Conservation (phyloP, 192 early-diverging fungal species). For the Backusella parvicylindrica region DNA sequence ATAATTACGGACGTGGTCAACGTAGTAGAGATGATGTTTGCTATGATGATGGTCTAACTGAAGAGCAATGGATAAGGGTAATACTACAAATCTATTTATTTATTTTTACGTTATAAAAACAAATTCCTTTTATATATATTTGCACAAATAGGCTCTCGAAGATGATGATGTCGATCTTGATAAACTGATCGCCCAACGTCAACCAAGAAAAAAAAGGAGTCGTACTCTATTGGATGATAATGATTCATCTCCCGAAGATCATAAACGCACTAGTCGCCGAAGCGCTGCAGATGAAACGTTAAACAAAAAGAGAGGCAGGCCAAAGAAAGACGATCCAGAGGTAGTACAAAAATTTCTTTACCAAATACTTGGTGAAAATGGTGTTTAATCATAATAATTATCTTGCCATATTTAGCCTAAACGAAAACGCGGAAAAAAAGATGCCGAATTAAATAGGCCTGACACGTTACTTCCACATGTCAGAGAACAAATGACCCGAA, state of each 20-base stretch:
- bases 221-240: not conserved
- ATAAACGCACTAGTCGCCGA: not conserved
- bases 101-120: not conserved
- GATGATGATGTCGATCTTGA: constrained; percentile 61
- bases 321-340: constrained; percentile 11
- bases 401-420: constrained; percentile 5
- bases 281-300: not conserved
- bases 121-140: not conserved
- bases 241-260: not conserved
- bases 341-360: not conserved
- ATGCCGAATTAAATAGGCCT: constrained; percentile 16
- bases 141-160: constrained; percentile 53
- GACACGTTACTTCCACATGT: constrained; percentile 48
- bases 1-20: constrained; percentile 68
- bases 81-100: not conserved
- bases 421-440: constrained; percentile 12
- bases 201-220: constrained; percentile 32
- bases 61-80: constrained; percentile 85
- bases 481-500: constrained; percentile 53
- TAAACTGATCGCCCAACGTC: constrained; percentile 42
- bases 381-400: not conserved
- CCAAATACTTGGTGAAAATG: not conserved
- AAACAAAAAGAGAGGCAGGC: constrained; percentile 10
- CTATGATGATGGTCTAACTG: constrained; percentile 92
- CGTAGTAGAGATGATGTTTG: constrained; percentile 69